These are phyloP conservation scores for Rutidosis leptorrhynchoides DNA, from an alignment of 129 eudicot species.

Conservation along the genomic window DNA sequence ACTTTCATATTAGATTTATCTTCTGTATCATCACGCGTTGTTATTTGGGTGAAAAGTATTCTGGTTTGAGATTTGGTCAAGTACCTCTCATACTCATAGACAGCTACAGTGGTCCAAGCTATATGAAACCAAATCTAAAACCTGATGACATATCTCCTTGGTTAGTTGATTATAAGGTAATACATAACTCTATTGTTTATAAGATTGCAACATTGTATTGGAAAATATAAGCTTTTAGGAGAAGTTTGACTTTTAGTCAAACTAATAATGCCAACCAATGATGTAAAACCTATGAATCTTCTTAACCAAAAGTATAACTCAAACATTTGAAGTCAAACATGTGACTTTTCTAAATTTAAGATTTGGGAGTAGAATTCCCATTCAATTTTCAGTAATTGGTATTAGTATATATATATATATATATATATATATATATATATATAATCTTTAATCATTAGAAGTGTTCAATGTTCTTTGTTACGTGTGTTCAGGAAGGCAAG, in stretches of 20 bases:
- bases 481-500: constrained; percentile 50
- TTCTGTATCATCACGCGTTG: too few relatives aligned
- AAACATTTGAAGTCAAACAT: neutral
- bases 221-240: neutral
- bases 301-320: neutral
- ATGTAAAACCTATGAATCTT: neutral
- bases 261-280: neutral
- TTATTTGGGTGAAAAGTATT: constrained; percentile 40
- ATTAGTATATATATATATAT: neutral
- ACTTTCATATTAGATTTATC: neutral
- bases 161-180: constrained; percentile 64
- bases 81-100: constrained; percentile 59
- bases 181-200: neutral
- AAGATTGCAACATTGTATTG: neutral
- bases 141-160: constrained; percentile 65
- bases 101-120: constrained; percentile 50
- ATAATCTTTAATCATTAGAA: neutral
- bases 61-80: constrained; percentile 64
- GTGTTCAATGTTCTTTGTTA: neutral
- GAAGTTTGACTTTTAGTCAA: neutral
- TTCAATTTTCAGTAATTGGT: neutral
- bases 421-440: neutral
- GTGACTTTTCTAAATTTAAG: neutral
- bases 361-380: neutral
- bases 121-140: constrained; percentile 58